These are phyloP conservation scores for Myrica gale DNA, from an alignment of 306 rosid genomes.

Conservation along the genomic window DNA sequence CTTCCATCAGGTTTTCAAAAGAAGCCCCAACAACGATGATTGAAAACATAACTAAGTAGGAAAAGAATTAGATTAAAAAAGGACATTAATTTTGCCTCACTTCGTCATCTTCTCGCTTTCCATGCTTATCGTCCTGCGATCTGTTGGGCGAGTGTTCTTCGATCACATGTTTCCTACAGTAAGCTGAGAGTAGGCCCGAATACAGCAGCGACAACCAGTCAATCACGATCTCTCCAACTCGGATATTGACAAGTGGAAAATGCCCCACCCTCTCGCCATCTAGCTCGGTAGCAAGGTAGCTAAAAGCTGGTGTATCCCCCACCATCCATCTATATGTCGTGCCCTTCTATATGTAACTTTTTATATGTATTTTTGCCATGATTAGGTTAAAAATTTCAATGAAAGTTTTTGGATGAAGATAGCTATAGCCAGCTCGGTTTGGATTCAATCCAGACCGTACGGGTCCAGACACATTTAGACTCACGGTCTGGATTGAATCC, in stretches of 20 bases:
- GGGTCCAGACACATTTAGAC: too few species aligned
- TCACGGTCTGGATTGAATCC: too few species aligned
- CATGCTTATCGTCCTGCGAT: too few species aligned
- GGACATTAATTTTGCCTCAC: too few species aligned
- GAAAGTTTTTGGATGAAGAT: neutral
- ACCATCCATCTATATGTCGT: neutral
- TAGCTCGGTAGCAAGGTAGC: neutral
- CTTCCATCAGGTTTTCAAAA: too few species aligned
- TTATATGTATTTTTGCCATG: neutral
- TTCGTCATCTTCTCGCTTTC: too few species aligned
- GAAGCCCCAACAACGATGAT: too few species aligned
- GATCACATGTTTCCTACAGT: neutral
- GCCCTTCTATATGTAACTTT: neutral
- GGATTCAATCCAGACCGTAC: too few species aligned
- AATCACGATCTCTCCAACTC: neutral
- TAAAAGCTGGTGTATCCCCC: slow-evolving; percentile 5
- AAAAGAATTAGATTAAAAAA: too few species aligned
- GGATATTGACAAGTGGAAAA: slow-evolving; percentile 4
- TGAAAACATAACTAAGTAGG: too few species aligned
- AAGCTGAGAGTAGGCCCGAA: neutral
- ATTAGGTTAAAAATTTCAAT: neutral
- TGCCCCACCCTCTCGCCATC: slow-evolving; percentile 13
- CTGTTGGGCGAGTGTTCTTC: too few species aligned
- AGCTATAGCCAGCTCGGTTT: neutral
- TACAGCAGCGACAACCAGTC: too few species aligned